Evolutionary conservation across 148 eudicot genomes (phyloP), one percentile per base, ranked within the genome.

Genomic region (Fallopia convolvulus): DNA sequence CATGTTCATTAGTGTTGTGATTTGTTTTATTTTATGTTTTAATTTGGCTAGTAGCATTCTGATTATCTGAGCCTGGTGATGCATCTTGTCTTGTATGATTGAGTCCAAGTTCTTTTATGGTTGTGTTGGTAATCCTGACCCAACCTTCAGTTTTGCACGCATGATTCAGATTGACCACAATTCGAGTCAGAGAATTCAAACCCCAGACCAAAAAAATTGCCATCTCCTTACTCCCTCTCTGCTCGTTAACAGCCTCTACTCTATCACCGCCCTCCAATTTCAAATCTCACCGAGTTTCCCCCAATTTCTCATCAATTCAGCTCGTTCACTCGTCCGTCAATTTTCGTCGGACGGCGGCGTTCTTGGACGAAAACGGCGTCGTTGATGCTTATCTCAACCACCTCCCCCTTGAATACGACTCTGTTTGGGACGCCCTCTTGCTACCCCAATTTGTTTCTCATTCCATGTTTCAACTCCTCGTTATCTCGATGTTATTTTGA

Each of bases 391-490:
- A 89, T 74, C 91, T 95, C 74, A 91, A 91, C 81, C 80, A 86
- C 17, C 92, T 92, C 17, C 91, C 99, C 70, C 97, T 95, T 3
- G 99, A 95, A 80, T 95, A 95, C 75, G 99, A 95, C 63, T 89
- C 97, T 65, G 99, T 94, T 83, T 94, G 99, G 99, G 99, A 94
- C 81, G 92, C 99, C 99, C 61, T 83, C 88, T 14, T 95, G 99
- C 97, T 92, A 76, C 78, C 26, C 0, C 26, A 40, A 53, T 8
- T 52, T 60, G 77, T 15, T 52, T 61, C 14, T 33, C 33, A 56
- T 23, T 4, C 55, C 36, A 11, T 21, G 3, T 53, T 60, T 56
- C 8, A 15, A 32, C 52, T 2, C 4, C 48, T 39, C 5, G 4
- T 8, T 72, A 46, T 8, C 18, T 48, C 4, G n/a, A 8, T 40